A percentile compares a stretch with the other conserved stretches of the same genome.
Evolutionary conservation across 116 monocot species (phyloP).

Genomic region (Dioscorea cayenensis): DNA sequence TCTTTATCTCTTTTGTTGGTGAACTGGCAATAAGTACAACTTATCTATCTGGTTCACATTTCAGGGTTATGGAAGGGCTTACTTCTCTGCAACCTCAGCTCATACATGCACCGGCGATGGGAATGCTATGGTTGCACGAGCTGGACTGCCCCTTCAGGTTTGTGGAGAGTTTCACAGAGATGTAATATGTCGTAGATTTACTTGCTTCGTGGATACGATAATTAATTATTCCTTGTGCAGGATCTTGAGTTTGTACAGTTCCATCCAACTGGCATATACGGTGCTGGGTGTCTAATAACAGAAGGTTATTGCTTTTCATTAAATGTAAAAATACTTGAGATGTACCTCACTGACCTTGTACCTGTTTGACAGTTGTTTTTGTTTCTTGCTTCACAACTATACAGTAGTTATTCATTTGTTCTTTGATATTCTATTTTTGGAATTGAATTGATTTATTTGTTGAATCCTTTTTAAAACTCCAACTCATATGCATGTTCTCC

Average conservation of each 20-base stretch:
- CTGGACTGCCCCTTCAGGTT: conserved; percentile 93
- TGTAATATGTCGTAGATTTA: neutral
- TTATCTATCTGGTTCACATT: neutral
- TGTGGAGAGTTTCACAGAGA: neutral
- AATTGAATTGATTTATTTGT: too few relatives aligned
- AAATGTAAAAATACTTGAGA: neutral
- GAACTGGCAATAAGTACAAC: neutral
- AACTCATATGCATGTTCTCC: neutral
- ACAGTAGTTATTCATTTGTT: too few relatives aligned
- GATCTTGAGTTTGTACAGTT: conserved; percentile 99
- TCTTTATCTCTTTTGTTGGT: neutral
- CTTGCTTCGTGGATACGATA: neutral
- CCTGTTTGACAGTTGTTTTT: neutral
- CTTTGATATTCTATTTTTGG: too few relatives aligned
- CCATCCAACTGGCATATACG: conserved; percentile 98
- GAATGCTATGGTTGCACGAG: conserved; percentile 96
- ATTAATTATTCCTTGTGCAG: conserved; percentile 26
- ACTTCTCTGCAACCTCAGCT: conserved; percentile 98
- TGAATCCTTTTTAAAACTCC: too few relatives aligned
- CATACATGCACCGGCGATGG: conserved; percentile 99
- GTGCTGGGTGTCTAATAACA: conserved; percentile 98
- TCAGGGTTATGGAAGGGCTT: conserved; percentile 94
- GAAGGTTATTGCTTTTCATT: conserved; percentile 45
- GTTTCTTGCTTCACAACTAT: neutral
- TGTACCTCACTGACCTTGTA: neutral